These are phyloP conservation scores for Cercophora newfieldiana DNA, from an alignment of 495 filamentous ascomycete genomes.

Conservation along the genomic window DNA sequence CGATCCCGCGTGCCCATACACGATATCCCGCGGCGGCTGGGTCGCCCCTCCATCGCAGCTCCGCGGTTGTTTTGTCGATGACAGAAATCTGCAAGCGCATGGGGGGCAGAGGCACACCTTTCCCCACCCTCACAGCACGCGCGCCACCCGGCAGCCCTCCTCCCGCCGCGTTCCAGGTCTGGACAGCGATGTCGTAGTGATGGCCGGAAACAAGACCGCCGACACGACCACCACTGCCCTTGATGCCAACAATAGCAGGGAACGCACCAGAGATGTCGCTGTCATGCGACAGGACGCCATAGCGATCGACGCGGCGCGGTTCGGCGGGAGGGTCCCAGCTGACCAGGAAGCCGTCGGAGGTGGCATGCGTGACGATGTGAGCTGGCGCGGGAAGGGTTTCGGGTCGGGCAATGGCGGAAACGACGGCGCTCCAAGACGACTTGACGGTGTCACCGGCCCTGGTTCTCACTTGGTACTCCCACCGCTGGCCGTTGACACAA, in stretches of 20 bases:
- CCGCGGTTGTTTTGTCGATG: neutral
- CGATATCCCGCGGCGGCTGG: constrained; percentile 11
- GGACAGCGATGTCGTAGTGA: constrained; percentile 17
- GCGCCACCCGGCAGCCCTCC: constrained; percentile 12
- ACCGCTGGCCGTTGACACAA: neutral
- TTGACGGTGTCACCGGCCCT: constrained; percentile 19
- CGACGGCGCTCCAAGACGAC: constrained; percentile 18
- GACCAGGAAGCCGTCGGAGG: constrained; percentile 11
- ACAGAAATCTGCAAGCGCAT: neutral
- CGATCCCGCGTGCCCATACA: neutral
- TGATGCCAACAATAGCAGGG: constrained; percentile 14
- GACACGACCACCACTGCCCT: neutral
- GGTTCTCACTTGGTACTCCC: constrained; percentile 25
- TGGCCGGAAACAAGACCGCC: constrained; percentile 19
- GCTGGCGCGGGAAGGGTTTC: constrained; percentile 17
- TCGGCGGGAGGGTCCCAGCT: constrained; percentile 17
- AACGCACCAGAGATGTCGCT: constrained; percentile 12
- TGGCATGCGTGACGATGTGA: constrained; percentile 18
- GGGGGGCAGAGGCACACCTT: constrained; percentile 12
- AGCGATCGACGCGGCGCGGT: constrained; percentile 20
- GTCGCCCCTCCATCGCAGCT: constrained; percentile 16
- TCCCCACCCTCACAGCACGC: constrained; percentile 20
- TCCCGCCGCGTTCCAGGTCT: constrained; percentile 24
- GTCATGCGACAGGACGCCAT: constrained; percentile 18
- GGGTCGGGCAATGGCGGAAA: constrained; percentile 20